phyloP scores from a whole-genome alignment of 768 basidiomycete species.

The Rickenella mellea region DNA sequence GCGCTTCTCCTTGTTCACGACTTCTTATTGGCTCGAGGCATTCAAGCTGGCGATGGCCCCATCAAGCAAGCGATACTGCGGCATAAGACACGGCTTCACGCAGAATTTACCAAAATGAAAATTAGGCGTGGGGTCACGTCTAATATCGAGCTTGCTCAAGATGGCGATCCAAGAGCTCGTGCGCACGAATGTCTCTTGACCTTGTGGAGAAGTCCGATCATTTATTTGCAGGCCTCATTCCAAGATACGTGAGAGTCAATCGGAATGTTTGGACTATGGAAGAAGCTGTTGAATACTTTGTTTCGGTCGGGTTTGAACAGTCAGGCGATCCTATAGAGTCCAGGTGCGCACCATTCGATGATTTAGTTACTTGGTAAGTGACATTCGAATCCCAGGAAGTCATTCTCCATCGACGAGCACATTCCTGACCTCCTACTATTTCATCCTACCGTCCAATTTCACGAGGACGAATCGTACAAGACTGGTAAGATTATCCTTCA shows the following conservation, averaged over 20 bases:
- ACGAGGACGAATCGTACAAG: conserved; percentile 62
- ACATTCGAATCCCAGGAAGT: conserved; percentile 29
- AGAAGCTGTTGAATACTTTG: conserved; percentile 51
- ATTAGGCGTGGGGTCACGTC: conserved; percentile 62
- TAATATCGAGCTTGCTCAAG: conserved; percentile 54
- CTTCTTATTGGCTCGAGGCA: conserved; percentile 70
- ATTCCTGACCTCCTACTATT: conserved; percentile 77
- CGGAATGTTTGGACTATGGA: conserved; percentile 56
- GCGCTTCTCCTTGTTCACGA: conserved; percentile 88
- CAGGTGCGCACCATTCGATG: conserved; percentile 24
- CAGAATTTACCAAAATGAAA: conserved; percentile 81
- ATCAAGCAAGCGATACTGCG: conserved; percentile 80
- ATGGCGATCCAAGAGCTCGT: conserved; percentile 59
- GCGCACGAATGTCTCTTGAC: conserved; percentile 9
- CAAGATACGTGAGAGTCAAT: conserved; percentile 83
- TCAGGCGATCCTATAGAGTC: conserved; percentile 40
- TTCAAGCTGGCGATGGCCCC: conserved; percentile 86
- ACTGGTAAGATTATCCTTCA: conserved; percentile 84
- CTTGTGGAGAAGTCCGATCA: background rate
- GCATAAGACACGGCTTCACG: conserved; percentile 81
- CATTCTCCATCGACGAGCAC: conserved; percentile 69
- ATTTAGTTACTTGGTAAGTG: background rate
- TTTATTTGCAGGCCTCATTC: conserved; percentile 47
- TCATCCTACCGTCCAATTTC: conserved; percentile 54
- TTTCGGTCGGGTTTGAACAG: conserved; percentile 43